These are phyloP conservation scores for Kalanchoe fedtschenkoi DNA, from an alignment of 164 flowering plant species.

Conservation along the genomic window DNA sequence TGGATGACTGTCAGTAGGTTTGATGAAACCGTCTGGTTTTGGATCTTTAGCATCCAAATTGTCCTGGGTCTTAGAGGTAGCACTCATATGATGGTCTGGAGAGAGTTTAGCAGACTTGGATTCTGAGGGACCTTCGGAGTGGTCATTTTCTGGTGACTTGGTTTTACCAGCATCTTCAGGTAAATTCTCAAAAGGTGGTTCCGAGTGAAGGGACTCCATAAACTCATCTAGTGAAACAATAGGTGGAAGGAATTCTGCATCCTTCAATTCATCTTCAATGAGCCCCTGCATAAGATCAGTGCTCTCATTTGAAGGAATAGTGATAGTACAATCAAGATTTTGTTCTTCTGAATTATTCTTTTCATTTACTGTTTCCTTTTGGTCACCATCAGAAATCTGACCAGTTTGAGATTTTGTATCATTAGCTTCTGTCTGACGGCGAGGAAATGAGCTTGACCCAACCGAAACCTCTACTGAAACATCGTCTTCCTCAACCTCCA, in stretches of 20 bases:
- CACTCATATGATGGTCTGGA: slow-evolving; percentile 16
- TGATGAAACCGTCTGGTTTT: slow-evolving; percentile 10
- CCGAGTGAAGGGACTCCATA: slow-evolving; percentile 80
- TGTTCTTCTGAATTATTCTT: slow-evolving; percentile 23
- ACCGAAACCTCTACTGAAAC: slow-evolving; percentile 56
- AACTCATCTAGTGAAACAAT: slow-evolving; percentile 92
- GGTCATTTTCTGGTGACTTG: slow-evolving; percentile 21
- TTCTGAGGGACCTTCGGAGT: slow-evolving; percentile 18
- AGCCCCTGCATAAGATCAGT: slow-evolving; percentile 72
- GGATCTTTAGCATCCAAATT: slow-evolving; percentile 13
- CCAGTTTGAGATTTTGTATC: slow-evolving; percentile 14
- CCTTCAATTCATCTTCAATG: slow-evolving; percentile 66
- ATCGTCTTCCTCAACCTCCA: slow-evolving; percentile 52
- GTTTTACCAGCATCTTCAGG: slow-evolving; percentile 31
- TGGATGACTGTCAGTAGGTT: slow-evolving; percentile 13
- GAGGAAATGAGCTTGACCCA: slow-evolving; percentile 31
- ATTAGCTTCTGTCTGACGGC: slow-evolving; percentile 16
- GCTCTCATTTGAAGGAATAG: slow-evolving; percentile 46
- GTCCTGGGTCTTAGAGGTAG: slow-evolving; percentile 17
- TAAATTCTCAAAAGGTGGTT: slow-evolving; percentile 73
- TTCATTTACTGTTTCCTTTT: slow-evolving; percentile 12
- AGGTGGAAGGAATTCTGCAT: slow-evolving; percentile 81
- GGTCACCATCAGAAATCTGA: slow-evolving; percentile 16
- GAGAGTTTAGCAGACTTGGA: slow-evolving; percentile 22
- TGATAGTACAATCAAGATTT: slow-evolving; percentile 17